Evolutionary conservation across 441 rosid genomes (phyloP).

Genomic region (Euphorbia corollata): DNA sequence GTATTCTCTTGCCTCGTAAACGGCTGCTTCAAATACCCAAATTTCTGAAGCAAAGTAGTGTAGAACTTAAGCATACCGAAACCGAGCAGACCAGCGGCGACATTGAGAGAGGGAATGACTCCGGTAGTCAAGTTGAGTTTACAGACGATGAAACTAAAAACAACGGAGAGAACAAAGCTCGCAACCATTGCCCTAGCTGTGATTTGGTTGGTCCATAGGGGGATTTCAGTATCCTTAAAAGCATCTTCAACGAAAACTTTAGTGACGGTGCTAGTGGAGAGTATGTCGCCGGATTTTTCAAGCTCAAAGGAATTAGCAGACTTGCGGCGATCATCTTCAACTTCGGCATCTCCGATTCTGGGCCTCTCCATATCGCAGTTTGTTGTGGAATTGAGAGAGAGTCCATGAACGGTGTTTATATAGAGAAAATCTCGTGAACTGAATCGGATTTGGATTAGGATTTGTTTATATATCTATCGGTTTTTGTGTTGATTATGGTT

Average conservation of each 20-base stretch:
- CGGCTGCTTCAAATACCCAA: constrained; percentile 55
- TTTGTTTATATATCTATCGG: too few species aligned
- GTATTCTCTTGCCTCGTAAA: constrained; percentile 85
- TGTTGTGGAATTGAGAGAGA: too few species aligned
- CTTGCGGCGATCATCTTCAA: too few species aligned
- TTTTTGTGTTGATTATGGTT: too few species aligned
- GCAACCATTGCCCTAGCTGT: constrained; percentile 58
- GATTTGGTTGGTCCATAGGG: constrained; percentile 57
- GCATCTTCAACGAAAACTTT: constrained; percentile 41
- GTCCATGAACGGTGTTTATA: too few species aligned
- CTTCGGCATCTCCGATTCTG: too few species aligned
- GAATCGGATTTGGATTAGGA: too few species aligned
- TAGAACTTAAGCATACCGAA: constrained; percentile 56
- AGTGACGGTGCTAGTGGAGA: not conserved
- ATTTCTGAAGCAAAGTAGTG: constrained; percentile 37
- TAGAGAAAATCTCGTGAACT: too few species aligned
- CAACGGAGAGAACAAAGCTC: constrained; percentile 46
- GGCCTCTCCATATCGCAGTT: too few species aligned
- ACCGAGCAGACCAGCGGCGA: constrained; percentile 78
- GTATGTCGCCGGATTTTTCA: not conserved
- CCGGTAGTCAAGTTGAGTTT: constrained; percentile 90
- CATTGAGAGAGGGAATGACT: constrained; percentile 75
- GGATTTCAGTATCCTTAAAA: constrained; percentile 47
- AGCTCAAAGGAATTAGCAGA: too few species aligned
- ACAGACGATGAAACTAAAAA: constrained; percentile 76